Evolutionary conservation across 106 monocot species (phyloP), one percentile per base, ranked within the genome.

Genomic region (Allium fistulosum): DNA sequence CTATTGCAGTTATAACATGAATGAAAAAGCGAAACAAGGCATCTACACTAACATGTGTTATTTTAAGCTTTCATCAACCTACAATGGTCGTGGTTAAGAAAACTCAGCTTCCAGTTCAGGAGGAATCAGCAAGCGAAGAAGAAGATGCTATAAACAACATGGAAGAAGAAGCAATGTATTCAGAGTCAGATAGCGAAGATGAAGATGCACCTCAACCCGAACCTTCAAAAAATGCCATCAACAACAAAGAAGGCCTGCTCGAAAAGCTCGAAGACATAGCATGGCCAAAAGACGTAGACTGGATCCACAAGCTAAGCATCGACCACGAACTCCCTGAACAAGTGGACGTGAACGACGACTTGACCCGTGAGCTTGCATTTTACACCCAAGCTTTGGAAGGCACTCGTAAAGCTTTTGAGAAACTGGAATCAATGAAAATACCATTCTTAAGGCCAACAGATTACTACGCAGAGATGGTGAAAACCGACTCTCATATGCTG

Each of bases 381-480:
- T 93, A 88, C 65, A 86, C 85, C 7, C 93, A 93, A 53, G 93
- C 93, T 52, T 67, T 88, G 14, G 79, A 83, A 48, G 88, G 86
- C 17, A 84, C 88, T 13, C 58, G 88, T 3, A 18, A 86, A 61
- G 88, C 88, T 7, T 88, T 78, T 47, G 74, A 65, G 11, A 85
- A 84, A 72, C 46, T 93, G 47, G 69, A 93, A 59, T 68, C 81
- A 7, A 75, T 79, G 71, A 72, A 75, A 2, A 26, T 73, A n/a
- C 86, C 86, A 9, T 93, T 93, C 70, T 83, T 93, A 51, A 75
- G 93, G 57, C 93, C 93, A 9, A 60, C 75, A 22, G 92, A 93
- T 45, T 88, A 88, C 62, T 93, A 93, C 53, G 93, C 93, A 1
- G 93, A 93, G 79, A 93, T 93, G 88, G 92, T 93, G 48, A 93